Evolutionary conservation across 2,329 filamentous ascomycete species (phyloP).

Genomic region (Chrysoporthe puriensis): DNA sequence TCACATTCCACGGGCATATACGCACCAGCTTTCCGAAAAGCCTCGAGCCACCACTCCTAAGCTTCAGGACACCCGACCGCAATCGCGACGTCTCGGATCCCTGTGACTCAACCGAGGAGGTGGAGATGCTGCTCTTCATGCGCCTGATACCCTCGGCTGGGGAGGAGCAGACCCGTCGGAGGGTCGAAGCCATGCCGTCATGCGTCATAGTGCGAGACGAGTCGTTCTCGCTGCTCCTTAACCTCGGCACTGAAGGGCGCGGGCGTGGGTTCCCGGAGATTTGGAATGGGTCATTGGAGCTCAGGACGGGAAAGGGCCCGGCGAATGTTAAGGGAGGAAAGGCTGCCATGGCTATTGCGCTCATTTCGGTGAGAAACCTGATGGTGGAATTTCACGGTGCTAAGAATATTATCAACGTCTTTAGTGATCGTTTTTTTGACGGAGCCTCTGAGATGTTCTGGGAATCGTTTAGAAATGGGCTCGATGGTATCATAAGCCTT

Average conservation of each 20-base stretch:
- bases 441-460: background rate
- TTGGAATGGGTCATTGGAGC: background rate
- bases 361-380: background rate
- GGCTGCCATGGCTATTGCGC: background rate
- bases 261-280: background rate
- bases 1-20: background rate
- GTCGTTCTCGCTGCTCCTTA: background rate
- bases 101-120: background rate
- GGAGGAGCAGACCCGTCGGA: conserved; percentile 3
- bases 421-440: background rate
- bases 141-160: background rate
- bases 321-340: background rate
- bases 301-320: background rate
- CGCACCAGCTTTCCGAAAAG: background rate
- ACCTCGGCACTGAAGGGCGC: background rate
- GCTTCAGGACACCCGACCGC: background rate
- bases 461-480: background rate
- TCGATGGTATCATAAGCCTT: background rate
- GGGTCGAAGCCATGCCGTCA: background rate
- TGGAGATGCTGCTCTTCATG: background rate
- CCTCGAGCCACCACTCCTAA: background rate
- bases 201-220: background rate
- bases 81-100: background rate
- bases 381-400: background rate
- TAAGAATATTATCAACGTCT: background rate